These are phyloP conservation scores for Coprinopsis strossmayeri DNA, from an alignment of 768 basidiomycete genomes.

Conservation along the genomic window DNA sequence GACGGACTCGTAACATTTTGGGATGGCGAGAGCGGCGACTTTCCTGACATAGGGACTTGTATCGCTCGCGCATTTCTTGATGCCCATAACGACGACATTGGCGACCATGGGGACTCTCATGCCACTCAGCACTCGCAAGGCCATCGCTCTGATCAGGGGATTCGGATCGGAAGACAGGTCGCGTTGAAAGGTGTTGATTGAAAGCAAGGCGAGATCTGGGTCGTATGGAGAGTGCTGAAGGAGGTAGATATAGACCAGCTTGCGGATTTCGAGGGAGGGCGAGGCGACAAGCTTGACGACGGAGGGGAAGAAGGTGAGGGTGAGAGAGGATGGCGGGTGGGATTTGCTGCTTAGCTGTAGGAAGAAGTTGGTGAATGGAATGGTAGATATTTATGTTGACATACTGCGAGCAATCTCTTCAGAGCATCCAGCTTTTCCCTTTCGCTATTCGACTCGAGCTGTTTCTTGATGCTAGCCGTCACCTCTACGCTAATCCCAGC, in stretches of 20 bases:
- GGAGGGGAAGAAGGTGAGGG: slow-evolving; percentile 71
- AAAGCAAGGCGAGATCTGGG: slow-evolving; percentile 90
- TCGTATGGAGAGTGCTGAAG: slow-evolving; percentile 89
- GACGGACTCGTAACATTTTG: slow-evolving; percentile 73
- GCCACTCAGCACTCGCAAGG: slow-evolving; percentile 85
- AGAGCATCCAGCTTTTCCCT: slow-evolving; percentile 91
- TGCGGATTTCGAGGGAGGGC: slow-evolving; percentile 87
- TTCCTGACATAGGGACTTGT: slow-evolving; percentile 93
- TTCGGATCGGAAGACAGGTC: slow-evolving; percentile 81
- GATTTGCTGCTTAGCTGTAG: slow-evolving; percentile 85
- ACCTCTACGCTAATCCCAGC: slow-evolving; percentile 57
- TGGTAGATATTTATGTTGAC: slow-evolving; percentile 21
- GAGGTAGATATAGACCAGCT: slow-evolving; percentile 97
- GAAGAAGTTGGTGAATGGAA: neutral
- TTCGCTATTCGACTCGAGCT: slow-evolving; percentile 86
- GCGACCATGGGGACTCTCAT: slow-evolving; percentile 89
- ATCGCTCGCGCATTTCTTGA: slow-evolving; percentile 90
- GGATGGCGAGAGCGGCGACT: slow-evolving; percentile 84
- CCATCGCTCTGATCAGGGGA: slow-evolving; percentile 95
- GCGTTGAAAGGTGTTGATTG: slow-evolving; percentile 98
- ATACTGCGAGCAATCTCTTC: slow-evolving; percentile 89
- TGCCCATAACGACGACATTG: slow-evolving; percentile 76
- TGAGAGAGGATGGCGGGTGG: slow-evolving; percentile 87
- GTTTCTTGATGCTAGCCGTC: slow-evolving; percentile 49
- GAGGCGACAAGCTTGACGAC: slow-evolving; percentile 98